Percentiles rank a stretch among this genome's conserved stretches.
These are phyloP conservation scores for Agarophyton chilense DNA, from an alignment of 23 red algal species.

Conservation along the genomic window DNA sequence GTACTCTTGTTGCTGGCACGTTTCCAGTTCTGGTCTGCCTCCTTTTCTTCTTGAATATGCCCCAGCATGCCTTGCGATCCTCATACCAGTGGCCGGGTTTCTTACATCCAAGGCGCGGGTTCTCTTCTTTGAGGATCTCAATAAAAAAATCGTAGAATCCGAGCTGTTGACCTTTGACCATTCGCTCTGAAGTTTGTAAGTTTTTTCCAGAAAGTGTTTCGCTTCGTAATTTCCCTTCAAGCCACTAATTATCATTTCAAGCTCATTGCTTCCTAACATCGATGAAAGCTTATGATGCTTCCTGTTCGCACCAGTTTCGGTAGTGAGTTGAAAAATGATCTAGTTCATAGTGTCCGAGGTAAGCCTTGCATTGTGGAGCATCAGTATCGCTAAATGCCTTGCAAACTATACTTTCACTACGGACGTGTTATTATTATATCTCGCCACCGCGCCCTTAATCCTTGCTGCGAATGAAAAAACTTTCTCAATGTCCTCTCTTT, in stretches of 20 bases:
- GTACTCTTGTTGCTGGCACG: not conserved
- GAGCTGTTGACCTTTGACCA: too few species aligned
- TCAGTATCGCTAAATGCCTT: not conserved
- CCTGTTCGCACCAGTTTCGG: not conserved
- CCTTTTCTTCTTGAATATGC: not conserved
- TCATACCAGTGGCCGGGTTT: constrained; percentile 29
- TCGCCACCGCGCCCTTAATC: not conserved
- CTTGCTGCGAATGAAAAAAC: not conserved
- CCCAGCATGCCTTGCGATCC: not conserved
- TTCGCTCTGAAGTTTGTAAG: too few species aligned
- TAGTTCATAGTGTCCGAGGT: not conserved
- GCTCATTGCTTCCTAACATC: not conserved
- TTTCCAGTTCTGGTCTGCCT: not conserved
- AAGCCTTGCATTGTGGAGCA: not conserved
- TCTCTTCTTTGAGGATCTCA: not conserved
- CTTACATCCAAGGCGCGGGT: not conserved
- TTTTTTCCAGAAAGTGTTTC: too few species aligned
- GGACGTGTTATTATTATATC: not conserved
- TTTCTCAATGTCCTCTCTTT: not conserved
- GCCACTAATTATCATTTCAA: not conserved
- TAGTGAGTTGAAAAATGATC: not conserved
- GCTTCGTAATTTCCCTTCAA: too few species aligned
- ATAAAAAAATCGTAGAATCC: too few species aligned
- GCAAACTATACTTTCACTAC: not conserved
- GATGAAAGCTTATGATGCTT: not conserved